Conservation (phyloP, 2,329 filamentous ascomycete species). For the Corniculantispora saksenae region DNA sequence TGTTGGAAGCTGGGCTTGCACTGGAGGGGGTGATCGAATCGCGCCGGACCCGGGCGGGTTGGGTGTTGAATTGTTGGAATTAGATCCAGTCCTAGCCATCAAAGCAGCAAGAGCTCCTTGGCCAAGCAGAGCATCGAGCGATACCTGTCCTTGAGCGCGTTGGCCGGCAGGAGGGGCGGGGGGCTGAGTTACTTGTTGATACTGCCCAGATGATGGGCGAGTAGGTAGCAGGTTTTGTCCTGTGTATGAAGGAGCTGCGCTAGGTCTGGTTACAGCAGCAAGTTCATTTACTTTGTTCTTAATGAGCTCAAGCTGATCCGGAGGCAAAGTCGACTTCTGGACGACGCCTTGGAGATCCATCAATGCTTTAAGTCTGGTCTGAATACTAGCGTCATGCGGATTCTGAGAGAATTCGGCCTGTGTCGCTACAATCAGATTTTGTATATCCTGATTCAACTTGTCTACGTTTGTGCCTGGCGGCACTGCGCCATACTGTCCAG, state of each 20-base stretch:
- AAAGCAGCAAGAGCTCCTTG: constrained; percentile 61
- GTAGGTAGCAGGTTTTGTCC: constrained; percentile 30
- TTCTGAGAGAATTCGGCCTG: constrained; percentile 74
- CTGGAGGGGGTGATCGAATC: constrained; percentile 48
- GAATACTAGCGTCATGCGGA: constrained; percentile 73
- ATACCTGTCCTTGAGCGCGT: constrained; percentile 40
- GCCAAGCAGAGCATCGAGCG: constrained; percentile 61
- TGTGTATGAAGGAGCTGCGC: constrained; percentile 25
- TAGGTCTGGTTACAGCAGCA: constrained; percentile 57
- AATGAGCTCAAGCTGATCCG: constrained; percentile 80
- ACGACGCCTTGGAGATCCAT: constrained; percentile 76
- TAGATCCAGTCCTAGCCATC: constrained; percentile 52
- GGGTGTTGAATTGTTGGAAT: constrained; percentile 51
- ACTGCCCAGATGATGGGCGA: constrained; percentile 25
- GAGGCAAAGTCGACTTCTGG: constrained; percentile 73
- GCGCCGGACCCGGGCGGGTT: constrained; percentile 40
- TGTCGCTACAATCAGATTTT: constrained; percentile 71
- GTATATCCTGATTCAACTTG: constrained; percentile 79
- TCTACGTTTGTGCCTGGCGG: constrained; percentile 63
- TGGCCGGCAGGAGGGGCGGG: constrained; percentile 36
- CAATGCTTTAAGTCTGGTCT: constrained; percentile 80
- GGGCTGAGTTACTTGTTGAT: constrained; percentile 34
- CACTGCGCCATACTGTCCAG: constrained; percentile 41
- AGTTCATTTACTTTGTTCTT: constrained; percentile 82
- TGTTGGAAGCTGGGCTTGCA: constrained; percentile 35